A percentile compares a stretch with the other conserved stretches of the same genome.
Evolutionary conservation across 1,139 yeast species (phyloP).

Genomic region (Taphrina flavorubra): DNA sequence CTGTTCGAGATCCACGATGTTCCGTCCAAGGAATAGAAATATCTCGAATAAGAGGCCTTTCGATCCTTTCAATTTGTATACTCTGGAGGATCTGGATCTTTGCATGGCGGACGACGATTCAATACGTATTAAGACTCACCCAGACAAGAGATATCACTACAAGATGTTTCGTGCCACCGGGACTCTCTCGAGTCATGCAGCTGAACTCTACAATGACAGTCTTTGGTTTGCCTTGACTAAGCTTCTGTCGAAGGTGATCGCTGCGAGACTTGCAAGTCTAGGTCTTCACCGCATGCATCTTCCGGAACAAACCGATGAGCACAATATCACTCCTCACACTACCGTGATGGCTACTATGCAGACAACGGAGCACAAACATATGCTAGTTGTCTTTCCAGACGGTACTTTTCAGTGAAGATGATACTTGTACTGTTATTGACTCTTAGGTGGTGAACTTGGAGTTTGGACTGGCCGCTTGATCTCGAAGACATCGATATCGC

Average conservation of each 20-base stretch:
- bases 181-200: not conserved
- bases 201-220: slow-evolving; percentile 25
- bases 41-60: slow-evolving; percentile 2
- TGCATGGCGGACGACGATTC: slow-evolving; percentile 21
- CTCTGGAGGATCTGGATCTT: slow-evolving; percentile 22
- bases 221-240: slow-evolving; percentile 30
- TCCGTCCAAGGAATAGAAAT: slow-evolving; percentile 4
- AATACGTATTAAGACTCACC: slow-evolving; percentile 1
- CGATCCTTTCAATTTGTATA: slow-evolving; percentile 11
- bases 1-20: not conserved
- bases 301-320: slow-evolving; percentile 4
- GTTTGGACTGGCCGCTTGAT: slow-evolving; percentile 32
- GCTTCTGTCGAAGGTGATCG: not conserved
- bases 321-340: not conserved
- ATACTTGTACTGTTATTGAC: not conserved
- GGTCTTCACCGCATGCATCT: not conserved
- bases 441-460: slow-evolving; percentile 29
- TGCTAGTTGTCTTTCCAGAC: slow-evolving; percentile 20
- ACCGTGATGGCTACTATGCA: not conserved
- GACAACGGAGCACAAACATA: not conserved
- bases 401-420: slow-evolving; percentile 1
- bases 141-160: slow-evolving; percentile 10
- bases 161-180: slow-evolving; percentile 4
- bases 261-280: not conserved
- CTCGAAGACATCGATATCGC: slow-evolving; percentile 7